Percentiles rank a stretch among this genome's conserved stretches.
Evolutionary conservation across 306 rosid genomes (phyloP).

Genomic region (Comarum palustre): DNA sequence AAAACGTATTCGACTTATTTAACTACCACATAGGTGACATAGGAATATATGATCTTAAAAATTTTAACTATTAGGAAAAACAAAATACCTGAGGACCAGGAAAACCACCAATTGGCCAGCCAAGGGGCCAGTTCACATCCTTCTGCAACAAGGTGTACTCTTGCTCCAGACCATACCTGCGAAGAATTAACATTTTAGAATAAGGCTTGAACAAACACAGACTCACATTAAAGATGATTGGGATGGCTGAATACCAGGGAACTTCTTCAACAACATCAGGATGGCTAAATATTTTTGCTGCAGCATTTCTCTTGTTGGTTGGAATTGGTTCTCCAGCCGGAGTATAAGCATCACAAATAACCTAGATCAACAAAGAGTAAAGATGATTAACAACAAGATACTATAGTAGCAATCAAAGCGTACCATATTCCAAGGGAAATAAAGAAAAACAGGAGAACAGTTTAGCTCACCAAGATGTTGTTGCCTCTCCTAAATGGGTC

Average conservation of each 20-base stretch:
- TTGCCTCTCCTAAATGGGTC: constrained; percentile 88
- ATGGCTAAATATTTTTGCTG: constrained; percentile 64
- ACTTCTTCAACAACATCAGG: constrained; percentile 63
- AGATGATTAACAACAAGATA: not conserved
- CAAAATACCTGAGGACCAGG: constrained; percentile 78
- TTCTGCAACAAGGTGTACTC: constrained; percentile 93
- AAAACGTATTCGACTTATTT: not conserved
- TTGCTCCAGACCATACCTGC: constrained; percentile 88
- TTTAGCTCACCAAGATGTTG: constrained; percentile 57
- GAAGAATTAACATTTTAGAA: not conserved
- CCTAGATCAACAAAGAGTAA: constrained; percentile 33
- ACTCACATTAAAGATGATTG: too few relatives aligned
- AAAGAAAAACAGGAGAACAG: not conserved
- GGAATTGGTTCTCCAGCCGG: constrained; percentile 70
- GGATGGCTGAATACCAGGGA: constrained; percentile 41
- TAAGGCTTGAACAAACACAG: not conserved
- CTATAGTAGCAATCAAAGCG: not conserved
- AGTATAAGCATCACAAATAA: constrained; percentile 64
- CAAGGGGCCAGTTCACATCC: constrained; percentile 71
- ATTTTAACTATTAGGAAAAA: not conserved
- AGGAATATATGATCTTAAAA: not conserved
- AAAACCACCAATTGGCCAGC: constrained; percentile 86
- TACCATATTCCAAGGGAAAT: not conserved
- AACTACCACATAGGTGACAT: not conserved
- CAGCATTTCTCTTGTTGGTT: constrained; percentile 59